Base-by-base conservation (phyloP, 2,329 filamentous ascomycete species). In the Colletotrichum endophyticum region DNA sequence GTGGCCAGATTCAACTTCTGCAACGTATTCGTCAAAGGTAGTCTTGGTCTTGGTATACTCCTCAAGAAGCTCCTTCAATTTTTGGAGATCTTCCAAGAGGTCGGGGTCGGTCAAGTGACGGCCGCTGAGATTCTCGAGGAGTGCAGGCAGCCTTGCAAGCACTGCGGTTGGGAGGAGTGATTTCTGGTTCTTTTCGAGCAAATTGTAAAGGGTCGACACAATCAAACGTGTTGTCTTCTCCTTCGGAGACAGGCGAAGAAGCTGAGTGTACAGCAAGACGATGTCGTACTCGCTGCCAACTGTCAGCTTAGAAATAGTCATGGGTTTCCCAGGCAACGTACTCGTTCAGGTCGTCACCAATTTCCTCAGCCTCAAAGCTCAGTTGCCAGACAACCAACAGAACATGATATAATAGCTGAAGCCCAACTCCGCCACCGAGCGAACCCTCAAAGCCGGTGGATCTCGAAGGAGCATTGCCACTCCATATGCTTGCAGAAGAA, bases 171-270 rank as follows among this genome's bases (percentile, higher is more conserved):
- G 96, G 72, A 99, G 93, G 84, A 93, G 86, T 84, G 94, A 90
- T 90, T 94, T 88, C 87, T 91, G 85, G 89, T 95, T 93, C 77
- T 89, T 88, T 61, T 88, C 88, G 49, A 98, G 92, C 61, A 99
- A 92, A 86, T 98, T 99, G 84, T 94, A 91, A 56, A 99, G 91
- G 9, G 96, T 98, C 12, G 96, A 96, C 61, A 99, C 90, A 62
- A 98, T 92, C 70, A 99, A 91, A 34, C 97, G 93, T 1, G 96
- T 99, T 2, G 96, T 99, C 89, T 99, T 99, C 84, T 99, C 97
- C 85, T 99, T 99, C 61, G 96, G 96, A 3, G 97, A 99, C 57
- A 98, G 89, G 71, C 96, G 94, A 72, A 99, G 90, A 49, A 99
- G 93, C 79, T 98, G 95, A n/a, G 95, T 96, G 85, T 98, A 98